Conservation (phyloP, 345 rosid genomes). For the Gossypium stocksii region DNA sequence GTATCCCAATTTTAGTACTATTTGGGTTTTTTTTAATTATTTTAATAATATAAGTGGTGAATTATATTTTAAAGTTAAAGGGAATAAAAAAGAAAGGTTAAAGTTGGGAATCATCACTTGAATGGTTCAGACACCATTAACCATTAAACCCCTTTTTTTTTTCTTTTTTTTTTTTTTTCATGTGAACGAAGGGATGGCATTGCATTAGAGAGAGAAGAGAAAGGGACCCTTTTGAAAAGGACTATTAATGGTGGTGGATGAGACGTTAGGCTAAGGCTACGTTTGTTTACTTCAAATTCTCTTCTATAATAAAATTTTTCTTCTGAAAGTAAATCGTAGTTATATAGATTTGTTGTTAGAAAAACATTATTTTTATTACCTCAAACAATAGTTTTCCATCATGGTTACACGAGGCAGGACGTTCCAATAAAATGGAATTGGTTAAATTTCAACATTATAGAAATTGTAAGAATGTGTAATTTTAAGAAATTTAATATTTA, state of each 20-base stretch:
- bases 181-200: conserved; percentile 14
- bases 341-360: not conserved
- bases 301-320: not conserved
- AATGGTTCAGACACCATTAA: conserved; percentile 31
- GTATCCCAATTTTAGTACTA: not conserved
- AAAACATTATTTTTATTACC: too few relatives aligned
- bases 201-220: conserved; percentile 16
- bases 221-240: conserved; percentile 24
- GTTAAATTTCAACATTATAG: too few relatives aligned
- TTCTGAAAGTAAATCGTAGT: too few relatives aligned
- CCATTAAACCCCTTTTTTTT: not conserved
- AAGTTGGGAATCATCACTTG: conserved; percentile 29
- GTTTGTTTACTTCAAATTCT: not conserved
- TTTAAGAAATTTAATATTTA: too few relatives aligned
- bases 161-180: not conserved
- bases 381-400: too few relatives aligned
- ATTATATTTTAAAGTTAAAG: conserved; percentile 20
- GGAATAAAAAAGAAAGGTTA: conserved; percentile 18
- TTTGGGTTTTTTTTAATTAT: not conserved
- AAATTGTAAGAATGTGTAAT: too few relatives aligned
- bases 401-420: too few relatives aligned
- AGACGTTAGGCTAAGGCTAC: conserved; percentile 16
- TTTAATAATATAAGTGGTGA: conserved; percentile 10
- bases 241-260: conserved; percentile 18
- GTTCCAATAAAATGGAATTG: too few relatives aligned